Percentiles rank a stretch among this genome's conserved stretches.
These are phyloP conservation scores for Gastrolobium bilobum DNA, from an alignment of 306 rosid species.

Conservation along the genomic window DNA sequence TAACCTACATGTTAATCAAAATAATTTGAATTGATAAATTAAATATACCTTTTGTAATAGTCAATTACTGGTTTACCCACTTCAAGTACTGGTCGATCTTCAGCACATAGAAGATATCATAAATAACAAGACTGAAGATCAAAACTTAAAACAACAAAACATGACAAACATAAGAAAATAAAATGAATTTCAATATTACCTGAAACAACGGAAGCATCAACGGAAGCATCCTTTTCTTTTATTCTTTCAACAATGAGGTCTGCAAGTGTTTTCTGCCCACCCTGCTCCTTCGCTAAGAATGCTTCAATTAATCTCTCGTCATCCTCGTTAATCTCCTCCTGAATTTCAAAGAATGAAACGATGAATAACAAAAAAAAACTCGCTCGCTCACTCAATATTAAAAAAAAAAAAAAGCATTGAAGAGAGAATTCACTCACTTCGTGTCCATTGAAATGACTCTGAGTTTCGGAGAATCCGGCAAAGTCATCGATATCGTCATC, in stretches of 20 bases:
- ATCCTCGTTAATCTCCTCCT: slow-evolving; percentile 75
- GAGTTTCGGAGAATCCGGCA: slow-evolving; percentile 70
- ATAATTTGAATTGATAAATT: slow-evolving; percentile 15
- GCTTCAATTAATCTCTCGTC: slow-evolving; percentile 75
- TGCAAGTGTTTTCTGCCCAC: slow-evolving; percentile 67
- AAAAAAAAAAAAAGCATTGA: not conserved
- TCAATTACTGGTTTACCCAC: slow-evolving; percentile 74
- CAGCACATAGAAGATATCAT: slow-evolving; percentile 59
- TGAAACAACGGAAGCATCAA: slow-evolving; percentile 58
- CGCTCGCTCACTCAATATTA: not conserved
- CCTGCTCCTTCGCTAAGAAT: slow-evolving; percentile 61
- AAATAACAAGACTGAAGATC: slow-evolving; percentile 13
- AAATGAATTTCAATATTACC: slow-evolving; percentile 52
- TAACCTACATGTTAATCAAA: not conserved
- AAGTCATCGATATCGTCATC: slow-evolving; percentile 69
- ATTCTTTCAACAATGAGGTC: slow-evolving; percentile 77
- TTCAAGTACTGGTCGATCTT: slow-evolving; percentile 71
- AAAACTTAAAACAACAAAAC: slow-evolving; percentile 6
- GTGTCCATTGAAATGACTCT: slow-evolving; percentile 55
- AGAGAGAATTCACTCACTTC: slow-evolving; percentile 53
- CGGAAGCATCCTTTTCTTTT: slow-evolving; percentile 68
- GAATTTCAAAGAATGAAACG: slow-evolving; percentile 29
- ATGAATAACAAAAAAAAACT: not conserved
- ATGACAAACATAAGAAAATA: not conserved
- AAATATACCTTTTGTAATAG: slow-evolving; percentile 74